Percentiles rank a stretch among this genome's conserved stretches.
Conservation (phyloP, 768 basidiomycete species). For the Tulasnella calospora region DNA sequence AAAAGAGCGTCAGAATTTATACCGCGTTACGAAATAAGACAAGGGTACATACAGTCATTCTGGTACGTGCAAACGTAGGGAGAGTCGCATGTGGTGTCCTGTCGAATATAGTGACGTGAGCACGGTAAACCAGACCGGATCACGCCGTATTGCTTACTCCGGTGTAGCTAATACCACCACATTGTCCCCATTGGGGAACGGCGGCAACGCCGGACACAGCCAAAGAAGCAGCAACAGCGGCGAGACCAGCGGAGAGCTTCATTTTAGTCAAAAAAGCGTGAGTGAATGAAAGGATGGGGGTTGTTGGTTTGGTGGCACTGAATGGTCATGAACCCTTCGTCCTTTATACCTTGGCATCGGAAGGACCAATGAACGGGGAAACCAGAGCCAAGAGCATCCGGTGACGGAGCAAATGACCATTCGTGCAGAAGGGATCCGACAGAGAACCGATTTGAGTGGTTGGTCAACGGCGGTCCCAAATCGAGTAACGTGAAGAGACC, state of each 20-base stretch:
- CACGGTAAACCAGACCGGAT: not conserved
- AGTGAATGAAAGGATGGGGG: not conserved
- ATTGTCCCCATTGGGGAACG: constrained; percentile 16
- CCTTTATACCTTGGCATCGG: not conserved
- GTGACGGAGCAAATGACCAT: not conserved
- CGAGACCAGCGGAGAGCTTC: constrained; percentile 17
- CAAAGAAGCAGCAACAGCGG: constrained; percentile 10
- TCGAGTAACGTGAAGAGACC: not conserved
- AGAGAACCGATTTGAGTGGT: not conserved
- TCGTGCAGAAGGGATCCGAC: not conserved
- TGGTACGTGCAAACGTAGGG: constrained; percentile 10
- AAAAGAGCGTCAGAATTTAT: not conserved
- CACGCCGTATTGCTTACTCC: not conserved
- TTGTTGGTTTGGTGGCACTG: not conserved
- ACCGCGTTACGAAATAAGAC: not conserved
- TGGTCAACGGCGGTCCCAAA: not conserved
- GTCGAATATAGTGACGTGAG: not conserved
- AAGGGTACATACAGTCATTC: constrained; percentile 3
- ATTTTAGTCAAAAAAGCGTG: constrained; percentile 4
- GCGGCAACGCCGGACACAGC: constrained; percentile 8
- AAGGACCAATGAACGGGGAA: not conserved
- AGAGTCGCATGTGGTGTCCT: constrained; percentile 10
- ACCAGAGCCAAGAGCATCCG: not conserved
- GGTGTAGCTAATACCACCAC: constrained; percentile 10
- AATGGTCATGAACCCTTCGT: not conserved